phyloP scores from a whole-genome alignment of 805 yeast genomes.

The Sungouiella thailandica region DNA sequence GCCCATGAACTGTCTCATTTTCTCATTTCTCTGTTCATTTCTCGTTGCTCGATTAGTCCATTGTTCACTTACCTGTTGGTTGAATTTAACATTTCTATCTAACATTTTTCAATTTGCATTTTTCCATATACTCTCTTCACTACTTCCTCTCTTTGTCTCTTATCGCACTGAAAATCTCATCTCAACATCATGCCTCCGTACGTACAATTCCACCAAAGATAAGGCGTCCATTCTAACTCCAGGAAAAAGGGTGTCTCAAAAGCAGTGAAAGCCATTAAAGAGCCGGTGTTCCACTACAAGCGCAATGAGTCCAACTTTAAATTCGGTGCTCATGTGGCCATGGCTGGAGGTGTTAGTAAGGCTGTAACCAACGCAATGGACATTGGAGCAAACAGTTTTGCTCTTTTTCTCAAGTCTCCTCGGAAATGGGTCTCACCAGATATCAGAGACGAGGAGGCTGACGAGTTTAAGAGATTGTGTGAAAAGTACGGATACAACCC shows the following conservation, averaged over 20 bases:
- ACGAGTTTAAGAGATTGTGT: slow-evolving; percentile 61
- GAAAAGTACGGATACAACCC: slow-evolving; percentile 63
- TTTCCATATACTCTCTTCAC: no score
- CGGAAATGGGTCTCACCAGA: slow-evolving; percentile 88
- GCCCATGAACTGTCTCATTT: no score
- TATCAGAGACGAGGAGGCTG: slow-evolving; percentile 60
- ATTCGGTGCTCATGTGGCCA: slow-evolving; percentile 88
- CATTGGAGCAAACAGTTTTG: slow-evolving; percentile 75
- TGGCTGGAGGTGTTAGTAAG: slow-evolving; percentile 76
- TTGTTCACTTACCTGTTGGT: no score
- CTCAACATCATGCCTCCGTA: no score
- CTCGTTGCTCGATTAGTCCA: no score
- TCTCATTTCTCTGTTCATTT: no score
- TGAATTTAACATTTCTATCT: no score
- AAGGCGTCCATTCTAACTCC: no score
- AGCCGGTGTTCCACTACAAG: slow-evolving; percentile 22
- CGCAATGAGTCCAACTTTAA: slow-evolving; percentile 45
- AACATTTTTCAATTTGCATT: no score
- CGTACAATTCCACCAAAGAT: no score
- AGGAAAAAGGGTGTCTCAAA: slow-evolving; percentile 3
- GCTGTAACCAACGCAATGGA: slow-evolving; percentile 55
- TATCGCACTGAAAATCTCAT: no score
- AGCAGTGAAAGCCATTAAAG: slow-evolving; percentile 3
- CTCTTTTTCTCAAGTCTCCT: slow-evolving; percentile 85
- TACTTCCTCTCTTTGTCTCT: no score